phyloP scores from a whole-genome alignment of 1,139 yeast species.

The Debaryomyces coudertii region DNA sequence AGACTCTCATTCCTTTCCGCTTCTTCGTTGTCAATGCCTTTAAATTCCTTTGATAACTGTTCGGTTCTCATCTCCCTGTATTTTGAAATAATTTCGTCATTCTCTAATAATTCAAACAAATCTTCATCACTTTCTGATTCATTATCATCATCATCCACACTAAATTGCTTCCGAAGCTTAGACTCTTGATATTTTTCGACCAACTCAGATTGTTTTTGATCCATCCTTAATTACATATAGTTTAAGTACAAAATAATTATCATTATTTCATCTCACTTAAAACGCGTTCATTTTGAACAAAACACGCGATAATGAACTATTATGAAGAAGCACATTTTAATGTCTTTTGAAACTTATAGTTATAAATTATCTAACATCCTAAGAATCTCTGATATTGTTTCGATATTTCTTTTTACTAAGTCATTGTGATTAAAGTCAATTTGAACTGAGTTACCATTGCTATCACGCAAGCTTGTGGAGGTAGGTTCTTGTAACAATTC shows the following conservation, averaged over 20 bases:
- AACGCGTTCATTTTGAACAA: constrained; percentile 10
- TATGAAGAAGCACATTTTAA: not conserved
- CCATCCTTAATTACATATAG: constrained; percentile 24
- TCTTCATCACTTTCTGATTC: constrained; percentile 37
- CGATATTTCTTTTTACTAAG: constrained; percentile 20
- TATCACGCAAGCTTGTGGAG: not conserved
- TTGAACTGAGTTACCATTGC: constrained; percentile 3
- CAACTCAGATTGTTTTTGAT: constrained; percentile 33
- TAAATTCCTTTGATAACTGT: constrained; percentile 49
- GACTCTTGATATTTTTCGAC: constrained; percentile 48
- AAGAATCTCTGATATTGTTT: constrained; percentile 19
- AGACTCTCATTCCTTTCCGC: constrained; percentile 34
- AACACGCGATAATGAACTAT: constrained; percentile 7
- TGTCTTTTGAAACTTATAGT: not conserved
- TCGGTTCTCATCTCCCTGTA: constrained; percentile 55
- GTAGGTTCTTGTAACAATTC: constrained; percentile 18
- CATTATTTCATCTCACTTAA: not conserved
- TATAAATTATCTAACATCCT: constrained; percentile 13
- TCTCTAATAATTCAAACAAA: constrained; percentile 42
- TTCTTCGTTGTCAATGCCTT: constrained; percentile 39
- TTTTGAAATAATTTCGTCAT: constrained; percentile 29
- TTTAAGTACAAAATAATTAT: not conserved
- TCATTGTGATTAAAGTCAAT: constrained; percentile 15
- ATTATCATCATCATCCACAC: constrained; percentile 23
- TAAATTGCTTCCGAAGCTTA: constrained; percentile 22